Percentiles rank a stretch among this genome's conserved stretches.
These are phyloP conservation scores for Podaxis sp. DNA, from an alignment of 768 basidiomycete genomes.

Conservation along the genomic window DNA sequence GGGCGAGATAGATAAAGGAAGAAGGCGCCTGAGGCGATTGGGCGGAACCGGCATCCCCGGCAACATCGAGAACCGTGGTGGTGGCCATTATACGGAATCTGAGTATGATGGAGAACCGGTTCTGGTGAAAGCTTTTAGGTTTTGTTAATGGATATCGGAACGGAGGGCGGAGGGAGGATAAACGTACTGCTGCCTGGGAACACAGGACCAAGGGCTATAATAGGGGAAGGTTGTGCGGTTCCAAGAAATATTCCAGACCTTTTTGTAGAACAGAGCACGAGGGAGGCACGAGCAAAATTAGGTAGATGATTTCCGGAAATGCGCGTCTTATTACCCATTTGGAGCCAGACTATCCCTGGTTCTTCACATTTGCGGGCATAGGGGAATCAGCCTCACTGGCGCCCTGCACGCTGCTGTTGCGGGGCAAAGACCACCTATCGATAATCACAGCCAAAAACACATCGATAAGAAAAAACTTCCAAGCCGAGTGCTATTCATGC, in stretches of 20 bases:
- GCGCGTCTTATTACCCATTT: constrained; percentile 10
- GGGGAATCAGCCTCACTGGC: constrained; percentile 9
- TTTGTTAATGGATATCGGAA: constrained; percentile 6
- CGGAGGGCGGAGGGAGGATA: background rate
- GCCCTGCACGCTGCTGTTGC: constrained; percentile 8
- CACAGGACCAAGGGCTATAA: background rate
- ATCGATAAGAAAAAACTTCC: constrained; percentile 12
- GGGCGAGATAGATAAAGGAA: constrained; percentile 15
- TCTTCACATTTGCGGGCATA: constrained; percentile 14
- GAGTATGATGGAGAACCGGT: constrained; percentile 9
- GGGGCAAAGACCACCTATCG: constrained; percentile 5
- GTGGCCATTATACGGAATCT: constrained; percentile 8
- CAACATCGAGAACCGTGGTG: constrained; percentile 5
- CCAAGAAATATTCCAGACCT: constrained; percentile 4
- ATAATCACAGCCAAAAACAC: constrained; percentile 12
- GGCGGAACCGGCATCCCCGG: constrained; percentile 3
- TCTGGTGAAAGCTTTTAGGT: background rate
- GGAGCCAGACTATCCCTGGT: constrained; percentile 5
- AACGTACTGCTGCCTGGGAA: constrained; percentile 13
- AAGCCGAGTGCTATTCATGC: background rate
- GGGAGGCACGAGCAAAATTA: constrained; percentile 13
- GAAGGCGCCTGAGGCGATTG: background rate
- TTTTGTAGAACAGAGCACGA: constrained; percentile 13
- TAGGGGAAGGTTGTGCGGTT: constrained; percentile 5
- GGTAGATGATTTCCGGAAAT: constrained; percentile 2